phyloP scores from a whole-genome alignment of 2,329 filamentous ascomycete genomes.

The Penicillium sp. region DNA sequence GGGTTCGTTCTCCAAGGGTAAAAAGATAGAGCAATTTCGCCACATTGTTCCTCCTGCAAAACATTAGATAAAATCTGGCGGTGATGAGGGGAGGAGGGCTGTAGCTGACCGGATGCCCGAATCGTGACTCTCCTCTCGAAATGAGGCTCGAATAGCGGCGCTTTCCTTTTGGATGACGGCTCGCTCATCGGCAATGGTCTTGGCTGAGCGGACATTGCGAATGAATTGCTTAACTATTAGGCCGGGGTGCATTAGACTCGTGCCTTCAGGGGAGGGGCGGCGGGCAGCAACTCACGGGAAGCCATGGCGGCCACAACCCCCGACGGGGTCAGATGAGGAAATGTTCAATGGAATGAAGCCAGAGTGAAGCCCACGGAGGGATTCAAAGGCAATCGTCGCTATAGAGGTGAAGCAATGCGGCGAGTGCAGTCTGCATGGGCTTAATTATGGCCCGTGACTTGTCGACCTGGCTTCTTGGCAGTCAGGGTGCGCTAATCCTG shows the following conservation, averaged over 20 bases:
- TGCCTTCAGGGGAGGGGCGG: constrained; percentile 24
- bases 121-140: constrained; percentile 92
- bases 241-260: constrained; percentile 9
- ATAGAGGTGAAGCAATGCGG: constrained; percentile 9
- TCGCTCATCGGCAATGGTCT: constrained; percentile 97
- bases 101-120: constrained; percentile 72
- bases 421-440: constrained; percentile 20
- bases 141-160: constrained; percentile 93
- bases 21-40: constrained; percentile 97
- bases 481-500: constrained; percentile 11
- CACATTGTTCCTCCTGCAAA: constrained; percentile 86
- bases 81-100: constrained; percentile 3
- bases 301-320: constrained; percentile 53
- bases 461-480: constrained; percentile 27
- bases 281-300: constrained; percentile 46
- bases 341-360: constrained; percentile 10
- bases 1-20: constrained; percentile 91
- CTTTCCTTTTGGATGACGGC: constrained; percentile 99
- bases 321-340: constrained; percentile 28
- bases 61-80: constrained; percentile 19
- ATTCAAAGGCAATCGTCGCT: constrained; percentile 7
- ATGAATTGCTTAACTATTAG: constrained; percentile 95
- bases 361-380: constrained; percentile 6
- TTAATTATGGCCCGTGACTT: constrained; percentile 24
- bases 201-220: constrained; percentile 94